Evolutionary conservation across 148 eudicot species (phyloP), one percentile per base, ranked within the genome.

Genomic region (Cornus controversa): DNA sequence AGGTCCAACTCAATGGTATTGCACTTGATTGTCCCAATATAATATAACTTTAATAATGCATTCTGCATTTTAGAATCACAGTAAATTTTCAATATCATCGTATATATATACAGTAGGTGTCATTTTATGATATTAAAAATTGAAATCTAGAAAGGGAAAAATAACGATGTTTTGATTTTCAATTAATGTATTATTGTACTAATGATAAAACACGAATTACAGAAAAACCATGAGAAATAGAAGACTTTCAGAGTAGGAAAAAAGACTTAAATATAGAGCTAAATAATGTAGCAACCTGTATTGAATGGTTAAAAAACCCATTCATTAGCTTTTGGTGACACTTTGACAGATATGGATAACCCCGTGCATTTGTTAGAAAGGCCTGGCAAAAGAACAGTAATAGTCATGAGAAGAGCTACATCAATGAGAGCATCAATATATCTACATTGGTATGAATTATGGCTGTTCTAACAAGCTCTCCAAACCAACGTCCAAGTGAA

Each of bases 401-500:
- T 23, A 58, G n/a, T 26, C 42, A 77, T 84, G 57, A 79, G 85
- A 50, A 28, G 36, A 74, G 28, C 23, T 16, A 22, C 34, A 69
- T 26, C 50, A 26, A 4, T 15, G 67, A 69, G 76, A 74, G 36
- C 29, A 6, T 8, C 15, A 14, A 74, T 29, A 13, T 11, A 69
- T 76, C 80, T 83, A 96, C 99, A 87, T 77, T 82, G 26, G 93
- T 83, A 71, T 86, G 87, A 36, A 93, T 58, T 75, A 92, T 89
- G 31, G 97, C 97, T 62, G 94, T 89, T 82, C 94, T 91, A 57
- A 96, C 96, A 83, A 97, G 91, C 85, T 96, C 99, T 72, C 99
- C 99, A 82, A 92, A 92, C 99, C 99, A 96, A 75, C 99, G 92
- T 42, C 87, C 92, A 84, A 96, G 80, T 79, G 98, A 93, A 82